Evolutionary conservation across 1,284 basidiomycete species (phyloP), one percentile per base, ranked within the genome.

Genomic region (Melampsora larici-populina): DNA sequence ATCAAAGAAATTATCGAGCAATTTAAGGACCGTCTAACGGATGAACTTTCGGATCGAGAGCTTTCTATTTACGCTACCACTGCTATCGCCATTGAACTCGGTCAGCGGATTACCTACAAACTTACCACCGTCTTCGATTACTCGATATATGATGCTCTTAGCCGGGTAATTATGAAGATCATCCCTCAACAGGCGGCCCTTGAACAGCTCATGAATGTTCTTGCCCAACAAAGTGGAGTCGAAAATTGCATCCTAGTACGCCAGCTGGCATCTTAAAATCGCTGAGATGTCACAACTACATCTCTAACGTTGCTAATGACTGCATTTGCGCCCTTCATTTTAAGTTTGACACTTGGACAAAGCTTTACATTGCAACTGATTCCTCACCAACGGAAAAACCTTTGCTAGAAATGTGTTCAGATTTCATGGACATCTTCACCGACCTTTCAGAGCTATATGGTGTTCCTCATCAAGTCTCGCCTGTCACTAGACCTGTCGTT

Each of bases 281-380:
- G 11, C 11, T 43, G 40, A 43, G 7, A 43, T 9, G 36, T 9
- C 1, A 43, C 11, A 43, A 8, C 17, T 33, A 46, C 31, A 17
- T 24, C 72, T 4, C 9, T 43, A 15, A 29, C 29, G 0, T 4
- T 43, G 26, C 76, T 65, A 66, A 82, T 94, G 90, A 92, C 93
- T 79, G 94, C 92, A 0, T 91, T 92, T 81, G 91, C 94, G 63
- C 90, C 92, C 55, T 97, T 97, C 84, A 92, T 92, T 0, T 97
- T 95, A 85, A 98, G 15, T 97, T 97, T 81, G 96, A 99, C 83
- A 89, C 90, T 4, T 88, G 88, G 6, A 93, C 93, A 24, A 88
- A 93, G 71, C 87, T 98, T 46, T 96, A 94, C 81, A 88, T 98
- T 26, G 94, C 94, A 0, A 94, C 94, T 7, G 96, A 99, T 82